Conservation (phyloP, 371 early-diverging fungal species). For the Mucor saturninus region DNA sequence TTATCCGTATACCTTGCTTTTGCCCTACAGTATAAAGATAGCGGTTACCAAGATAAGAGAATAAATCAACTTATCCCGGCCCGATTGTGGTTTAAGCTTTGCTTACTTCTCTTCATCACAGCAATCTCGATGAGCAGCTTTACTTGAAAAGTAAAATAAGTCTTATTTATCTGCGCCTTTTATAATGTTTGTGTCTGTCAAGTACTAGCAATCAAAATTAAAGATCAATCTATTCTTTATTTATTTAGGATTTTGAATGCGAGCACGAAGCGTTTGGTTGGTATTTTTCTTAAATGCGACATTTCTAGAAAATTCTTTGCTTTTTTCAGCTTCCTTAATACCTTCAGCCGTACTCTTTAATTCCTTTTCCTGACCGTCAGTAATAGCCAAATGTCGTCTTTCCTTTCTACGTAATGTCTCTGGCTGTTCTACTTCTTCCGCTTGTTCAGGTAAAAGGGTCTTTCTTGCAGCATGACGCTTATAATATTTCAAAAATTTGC, state of each 20-base stretch:
- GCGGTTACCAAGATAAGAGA: too few relatives aligned
- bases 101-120: too few relatives aligned
- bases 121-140: too few relatives aligned
- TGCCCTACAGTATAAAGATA: too few relatives aligned
- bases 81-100: too few relatives aligned
- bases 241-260: slow-evolving; percentile 25
- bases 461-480: slow-evolving; percentile 71
- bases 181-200: too few relatives aligned
- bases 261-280: slow-evolving; percentile 20
- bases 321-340: slow-evolving; percentile 3
- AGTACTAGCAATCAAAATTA: too few relatives aligned
- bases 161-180: too few relatives aligned
- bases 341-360: slow-evolving; percentile 14
- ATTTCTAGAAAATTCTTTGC: slow-evolving; percentile 9
- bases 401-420: slow-evolving; percentile 26
- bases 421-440: slow-evolving; percentile 17
- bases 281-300: slow-evolving; percentile 14
- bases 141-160: too few relatives aligned
- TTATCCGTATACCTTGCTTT: too few relatives aligned
- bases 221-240: too few relatives aligned
- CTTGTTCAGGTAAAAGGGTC: slow-evolving; percentile 22
- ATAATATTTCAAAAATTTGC: slow-evolving; percentile 78
- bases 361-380: slow-evolving; percentile 16
- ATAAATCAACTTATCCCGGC: too few relatives aligned
- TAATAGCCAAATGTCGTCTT: slow-evolving; percentile 22